Evolutionary conservation across 2,329 filamentous ascomycete species (phyloP), one percentile per base, ranked within the genome.

Genomic region (Sarocladiaceae sp.): DNA sequence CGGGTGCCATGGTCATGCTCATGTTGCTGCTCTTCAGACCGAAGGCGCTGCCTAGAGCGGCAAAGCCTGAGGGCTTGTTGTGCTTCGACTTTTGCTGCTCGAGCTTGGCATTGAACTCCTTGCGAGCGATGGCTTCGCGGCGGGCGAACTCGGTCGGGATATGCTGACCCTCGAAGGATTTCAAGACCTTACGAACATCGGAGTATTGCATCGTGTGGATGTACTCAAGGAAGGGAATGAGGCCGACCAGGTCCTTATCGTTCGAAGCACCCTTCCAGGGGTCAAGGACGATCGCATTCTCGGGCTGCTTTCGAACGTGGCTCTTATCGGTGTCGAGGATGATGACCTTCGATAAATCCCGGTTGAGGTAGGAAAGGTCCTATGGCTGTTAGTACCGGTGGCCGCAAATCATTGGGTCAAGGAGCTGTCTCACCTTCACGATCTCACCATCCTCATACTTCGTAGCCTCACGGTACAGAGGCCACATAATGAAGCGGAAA

Each of bases 181-280:
- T 88, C 60, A 96, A 67, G 3, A 93, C 83, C 56, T 85, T 82
- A 53, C 93, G 86, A 12, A 94, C 86, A 57, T 98, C 93, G 43
- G 82, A 74, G 55, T 88, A 87, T 52, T 89, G 85, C 86, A 97
- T 95, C 16, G 89, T 93, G 53, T 89, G 88, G 52, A 98, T 80
- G 66, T 96, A 97, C 69, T 98, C 93, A 50, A 98, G 82, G 80
- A 98, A 96, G 11, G 93, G 93, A 47, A 98, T 95, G 40, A 96
- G 72, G 3, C 82, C 78, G 18, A 98, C 85, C 10, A 98, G 83
- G 37, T 88, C 87, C 60, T 82, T 88, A 64, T 98, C 91, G 55
- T 82, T 79, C 37, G 82, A 67, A 53, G 94, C 78, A 26, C 93
- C 93, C 45, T 76, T 85, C 93, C 93, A 98, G 55, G 90, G 89